These are phyloP conservation scores for Trichophyton equinum DNA, from an alignment of 2,329 filamentous ascomycete genomes.

Conservation along the genomic window DNA sequence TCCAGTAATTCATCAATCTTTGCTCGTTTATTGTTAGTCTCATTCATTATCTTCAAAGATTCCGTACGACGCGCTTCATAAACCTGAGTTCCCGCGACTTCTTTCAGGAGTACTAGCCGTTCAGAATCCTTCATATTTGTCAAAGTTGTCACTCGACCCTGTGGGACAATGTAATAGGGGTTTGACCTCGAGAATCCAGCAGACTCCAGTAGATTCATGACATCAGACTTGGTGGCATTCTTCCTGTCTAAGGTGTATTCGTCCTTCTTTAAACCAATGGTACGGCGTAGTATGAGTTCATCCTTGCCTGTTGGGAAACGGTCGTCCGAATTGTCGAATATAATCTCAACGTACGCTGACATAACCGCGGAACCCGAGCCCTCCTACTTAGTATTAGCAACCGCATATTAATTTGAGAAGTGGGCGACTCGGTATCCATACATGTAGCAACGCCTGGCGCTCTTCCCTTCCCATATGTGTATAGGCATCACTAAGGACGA, in stretches of 20 bases:
- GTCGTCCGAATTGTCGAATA: slow-evolving; percentile 95
- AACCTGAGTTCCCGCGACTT: slow-evolving; percentile 95
- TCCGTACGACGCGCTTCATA: slow-evolving; percentile 88
- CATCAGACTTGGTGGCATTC: slow-evolving; percentile 85
- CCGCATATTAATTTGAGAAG: not conserved
- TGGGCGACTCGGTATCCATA: slow-evolving; percentile 21
- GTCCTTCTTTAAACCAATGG: slow-evolving; percentile 95
- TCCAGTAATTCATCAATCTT: slow-evolving; percentile 90
- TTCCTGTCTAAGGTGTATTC: slow-evolving; percentile 97
- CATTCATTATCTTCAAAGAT: slow-evolving; percentile 90
- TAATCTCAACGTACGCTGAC: slow-evolving; percentile 98
- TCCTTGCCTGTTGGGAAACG: slow-evolving; percentile 88
- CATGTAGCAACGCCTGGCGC: slow-evolving; percentile 84
- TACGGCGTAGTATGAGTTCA: slow-evolving; percentile 80
- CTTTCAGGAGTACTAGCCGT: slow-evolving; percentile 78
- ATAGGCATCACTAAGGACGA: slow-evolving; percentile 95
- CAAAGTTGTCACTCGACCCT: slow-evolving; percentile 85
- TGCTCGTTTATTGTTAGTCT: slow-evolving; percentile 84
- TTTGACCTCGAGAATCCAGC: slow-evolving; percentile 95
- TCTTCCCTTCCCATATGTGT: slow-evolving; percentile 92
- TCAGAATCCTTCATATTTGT: slow-evolving; percentile 99
- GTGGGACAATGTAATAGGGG: slow-evolving; percentile 97
- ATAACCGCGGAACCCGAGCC: slow-evolving; percentile 95
- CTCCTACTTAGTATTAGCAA: slow-evolving; percentile 44
- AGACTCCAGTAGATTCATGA: slow-evolving; percentile 88